Base-by-base conservation (phyloP, 257 asterid species). In the Craterostigma plantagineum region DNA sequence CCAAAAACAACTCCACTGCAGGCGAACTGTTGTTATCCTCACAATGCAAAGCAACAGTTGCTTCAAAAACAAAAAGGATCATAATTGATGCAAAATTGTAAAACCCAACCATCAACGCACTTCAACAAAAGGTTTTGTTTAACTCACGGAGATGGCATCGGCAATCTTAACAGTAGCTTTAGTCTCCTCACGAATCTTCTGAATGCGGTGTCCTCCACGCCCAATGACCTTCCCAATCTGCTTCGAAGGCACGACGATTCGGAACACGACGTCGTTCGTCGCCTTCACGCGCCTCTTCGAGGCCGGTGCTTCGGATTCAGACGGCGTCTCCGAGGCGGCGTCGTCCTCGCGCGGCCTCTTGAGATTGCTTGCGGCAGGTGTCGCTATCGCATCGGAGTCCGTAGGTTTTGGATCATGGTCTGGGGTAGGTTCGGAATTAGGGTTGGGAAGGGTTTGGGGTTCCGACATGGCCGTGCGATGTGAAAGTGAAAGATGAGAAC, bases 201-300 rank as follows among this genome's bases (percentile, higher is more conserved):
- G 92, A 56, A 90, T 80, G 12, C 96, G 87, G 52, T 69, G 78
- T 3, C 99, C 96, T n/a, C 50, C 86, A 58, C 60, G 75, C 38
- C 99, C 99, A 4, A 90, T 83, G 11, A 90, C 96, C 64, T 83
- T 90, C 58, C 99, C 96, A 48, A 90, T 90, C 78, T 83, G 99
- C 62, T 75, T 64, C 15, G 92, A 72, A 18, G 95, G 99, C 34
- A 90, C 94, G 45, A 90, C 71, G 34, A 90, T 83, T 18, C 99
- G 91, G 63, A 60, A 90, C 15, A 90, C 57, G 34, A 90, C 65
- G 35, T 90, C 99, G 35, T 67, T 63, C 4, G 71, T 44, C 43
- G 73, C 86, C 63, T 61, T 75, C 36, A 64, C 64, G 14, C 94
- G 80, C 66, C 94, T 72, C 72, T 79, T 90, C 33, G 76, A 66